phyloP scores from a whole-genome alignment of 192 early-diverging fungal species.

The Coemansia sp. region DNA sequence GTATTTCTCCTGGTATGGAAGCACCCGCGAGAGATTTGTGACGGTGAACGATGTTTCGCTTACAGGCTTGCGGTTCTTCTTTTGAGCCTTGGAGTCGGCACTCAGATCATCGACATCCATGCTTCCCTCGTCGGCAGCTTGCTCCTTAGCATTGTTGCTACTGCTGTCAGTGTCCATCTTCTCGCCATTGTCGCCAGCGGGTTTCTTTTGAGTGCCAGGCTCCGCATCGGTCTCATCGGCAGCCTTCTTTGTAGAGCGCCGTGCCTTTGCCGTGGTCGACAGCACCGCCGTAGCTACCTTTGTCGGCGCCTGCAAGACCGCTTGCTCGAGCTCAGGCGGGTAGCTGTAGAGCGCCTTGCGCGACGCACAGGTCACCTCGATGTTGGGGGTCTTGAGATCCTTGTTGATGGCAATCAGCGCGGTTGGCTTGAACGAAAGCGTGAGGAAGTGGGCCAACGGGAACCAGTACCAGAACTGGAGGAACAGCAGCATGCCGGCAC shows the following conservation, averaged over 20 bases:
- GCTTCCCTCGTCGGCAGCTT: slow-evolving; percentile 18
- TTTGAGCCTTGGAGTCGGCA: slow-evolving; percentile 22
- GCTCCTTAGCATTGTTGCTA: not conserved
- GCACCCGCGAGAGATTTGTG: slow-evolving; percentile 83
- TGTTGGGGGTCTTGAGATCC: slow-evolving; percentile 79
- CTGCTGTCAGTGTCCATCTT: slow-evolving; percentile 10
- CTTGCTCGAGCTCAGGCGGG: slow-evolving; percentile 81
- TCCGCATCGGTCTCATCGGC: slow-evolving; percentile 48
- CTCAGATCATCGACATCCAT: slow-evolving; percentile 44
- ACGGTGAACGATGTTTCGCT: slow-evolving; percentile 71
- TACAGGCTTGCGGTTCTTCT: slow-evolving; percentile 59
- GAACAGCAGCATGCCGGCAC: slow-evolving; percentile 98
- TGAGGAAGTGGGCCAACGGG: slow-evolving; percentile 93
- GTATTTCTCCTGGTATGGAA: slow-evolving; percentile 83
- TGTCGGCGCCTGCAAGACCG: slow-evolving; percentile 44
- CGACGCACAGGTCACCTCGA: slow-evolving; percentile 82
- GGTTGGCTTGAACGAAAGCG: slow-evolving; percentile 93
- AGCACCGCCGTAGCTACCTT: slow-evolving; percentile 90
- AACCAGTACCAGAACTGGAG: slow-evolving; percentile 99
- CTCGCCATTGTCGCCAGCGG: not conserved
- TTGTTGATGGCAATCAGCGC: slow-evolving; percentile 93
- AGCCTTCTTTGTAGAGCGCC: slow-evolving; percentile 81
- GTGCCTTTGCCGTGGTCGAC: slow-evolving; percentile 92
- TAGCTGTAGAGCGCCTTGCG: slow-evolving; percentile 92
- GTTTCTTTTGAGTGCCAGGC: slow-evolving; percentile 9